Evolutionary conservation across 2,329 filamentous ascomycete species (phyloP), one percentile per base, ranked within the genome.

Genomic region (Ophiostoma quercus): DNA sequence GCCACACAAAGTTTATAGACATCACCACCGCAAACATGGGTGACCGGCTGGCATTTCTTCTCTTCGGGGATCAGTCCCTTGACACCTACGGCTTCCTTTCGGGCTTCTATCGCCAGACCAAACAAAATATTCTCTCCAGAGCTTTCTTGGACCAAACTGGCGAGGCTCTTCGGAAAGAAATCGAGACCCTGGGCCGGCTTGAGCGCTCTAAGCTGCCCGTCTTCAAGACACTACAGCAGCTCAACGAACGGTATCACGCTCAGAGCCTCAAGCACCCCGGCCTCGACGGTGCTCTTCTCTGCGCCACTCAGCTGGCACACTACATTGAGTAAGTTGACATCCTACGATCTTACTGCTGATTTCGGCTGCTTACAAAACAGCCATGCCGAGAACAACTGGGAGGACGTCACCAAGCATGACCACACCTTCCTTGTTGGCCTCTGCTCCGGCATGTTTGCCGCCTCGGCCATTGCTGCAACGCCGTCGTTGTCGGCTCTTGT

Each of bases 11-110:
- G 37, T 51, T 12, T 32, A 68, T 70, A 68, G 8, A n/a, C 19
- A 19, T 16, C 34, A 65, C 62, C 19, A 57, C 32, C 11, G 62
- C 34, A 65, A 65, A 22, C 19, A 65, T 65, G 62, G 62, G 34
- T 65, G 62, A 80, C 77, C 78, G 82, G 76, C 79, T 84, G 78
- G 80, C 81, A 68, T 85, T 84, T 77, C 84, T 90, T 77, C 84
- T 91, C 72, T 90, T 91, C 77, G 88, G 88, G 80, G 89, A 91
- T 76, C 89, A 91, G 79, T 90, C 88, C 71, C 83, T 87, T 75
- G 87, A 90, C 77, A 88, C 88, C 74, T 86, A 89, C 76, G 81
- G 80, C 74, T 87, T 90, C 73, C 79, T 91, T 72, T 84, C 87
- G 67, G 80, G 84, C 71, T 83, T 85, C 74, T 83, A 79, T 75